Evolutionary conservation across 2,329 filamentous ascomycete genomes (phyloP).

Genomic region (Colletotrichum navitas): DNA sequence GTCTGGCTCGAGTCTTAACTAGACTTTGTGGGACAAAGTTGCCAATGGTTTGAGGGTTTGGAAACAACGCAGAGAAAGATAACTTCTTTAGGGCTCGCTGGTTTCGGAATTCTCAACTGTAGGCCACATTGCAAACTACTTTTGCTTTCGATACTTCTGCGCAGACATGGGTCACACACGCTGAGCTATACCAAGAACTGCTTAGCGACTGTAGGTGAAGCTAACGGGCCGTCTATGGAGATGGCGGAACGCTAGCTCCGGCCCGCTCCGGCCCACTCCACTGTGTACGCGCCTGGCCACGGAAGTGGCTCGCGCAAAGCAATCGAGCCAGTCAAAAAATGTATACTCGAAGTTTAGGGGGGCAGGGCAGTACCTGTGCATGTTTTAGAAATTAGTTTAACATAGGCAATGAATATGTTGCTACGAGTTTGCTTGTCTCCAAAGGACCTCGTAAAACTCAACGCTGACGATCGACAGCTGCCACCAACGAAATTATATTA

Average conservation of each 20-base stretch:
- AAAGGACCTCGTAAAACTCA: background rate
- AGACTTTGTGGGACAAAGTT: background rate
- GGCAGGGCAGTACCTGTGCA: no score
- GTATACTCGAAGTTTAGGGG: no score
- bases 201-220: background rate
- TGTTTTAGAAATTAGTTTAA: background rate
- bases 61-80: background rate
- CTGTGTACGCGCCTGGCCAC: background rate
- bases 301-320: background rate
- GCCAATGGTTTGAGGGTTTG: background rate
- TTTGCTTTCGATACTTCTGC: no score
- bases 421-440: background rate
- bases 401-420: background rate
- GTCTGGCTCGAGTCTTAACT: background rate
- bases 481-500: background rate
- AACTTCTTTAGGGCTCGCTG: background rate
- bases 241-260: background rate
- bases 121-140: background rate
- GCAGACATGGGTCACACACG: no score
- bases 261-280: background rate
- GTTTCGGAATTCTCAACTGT: background rate
- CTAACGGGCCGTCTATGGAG: conserved; percentile 13
- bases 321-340: no score
- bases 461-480: no score
- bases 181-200: background rate